A percentile compares a stretch with the other conserved stretches of the same genome.
Conservation (phyloP, 2,329 filamentous ascomycete genomes). For the Pseudogymnoascus sp. region DNA sequence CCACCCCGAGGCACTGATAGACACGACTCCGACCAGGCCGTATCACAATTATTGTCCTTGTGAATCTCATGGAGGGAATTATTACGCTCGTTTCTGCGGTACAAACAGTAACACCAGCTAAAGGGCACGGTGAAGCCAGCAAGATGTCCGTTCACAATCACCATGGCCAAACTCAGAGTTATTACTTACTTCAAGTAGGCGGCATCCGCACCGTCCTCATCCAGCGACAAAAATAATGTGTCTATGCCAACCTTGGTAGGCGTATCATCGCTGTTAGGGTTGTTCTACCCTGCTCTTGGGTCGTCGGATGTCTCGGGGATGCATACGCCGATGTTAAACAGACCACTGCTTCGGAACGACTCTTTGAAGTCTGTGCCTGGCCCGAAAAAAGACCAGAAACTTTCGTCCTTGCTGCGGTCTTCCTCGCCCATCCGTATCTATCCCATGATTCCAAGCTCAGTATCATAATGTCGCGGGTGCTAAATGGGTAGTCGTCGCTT, state of each 20-base stretch:
- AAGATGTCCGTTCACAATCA: not conserved
- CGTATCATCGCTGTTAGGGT: not conserved
- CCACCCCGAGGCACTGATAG: not conserved
- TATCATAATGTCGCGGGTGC: not conserved
- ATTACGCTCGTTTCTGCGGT: not conserved
- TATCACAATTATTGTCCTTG: not conserved
- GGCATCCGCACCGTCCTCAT: not conserved
- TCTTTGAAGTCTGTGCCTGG: not conserved
- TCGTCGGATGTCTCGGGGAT: conserved; percentile 1
- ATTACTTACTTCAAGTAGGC: not conserved
- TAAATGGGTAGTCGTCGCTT: not conserved
- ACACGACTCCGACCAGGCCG: not conserved
- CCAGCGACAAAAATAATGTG: not conserved
- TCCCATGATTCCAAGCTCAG: not conserved
- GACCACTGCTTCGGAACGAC: not conserved
- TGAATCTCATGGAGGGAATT: not conserved
- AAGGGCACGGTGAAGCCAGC: not conserved
- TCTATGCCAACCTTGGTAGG: not conserved
- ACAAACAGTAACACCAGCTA: not conserved
- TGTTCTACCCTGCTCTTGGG: not conserved
- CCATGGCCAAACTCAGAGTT: not conserved
- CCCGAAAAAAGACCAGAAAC: not conserved
- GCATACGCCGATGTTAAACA: not conserved
- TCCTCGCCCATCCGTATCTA: not conserved
- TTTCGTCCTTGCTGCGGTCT: not conserved